Evolutionary conservation across 768 basidiomycete species (phyloP).

Genomic region (Lepiota venenata): DNA sequence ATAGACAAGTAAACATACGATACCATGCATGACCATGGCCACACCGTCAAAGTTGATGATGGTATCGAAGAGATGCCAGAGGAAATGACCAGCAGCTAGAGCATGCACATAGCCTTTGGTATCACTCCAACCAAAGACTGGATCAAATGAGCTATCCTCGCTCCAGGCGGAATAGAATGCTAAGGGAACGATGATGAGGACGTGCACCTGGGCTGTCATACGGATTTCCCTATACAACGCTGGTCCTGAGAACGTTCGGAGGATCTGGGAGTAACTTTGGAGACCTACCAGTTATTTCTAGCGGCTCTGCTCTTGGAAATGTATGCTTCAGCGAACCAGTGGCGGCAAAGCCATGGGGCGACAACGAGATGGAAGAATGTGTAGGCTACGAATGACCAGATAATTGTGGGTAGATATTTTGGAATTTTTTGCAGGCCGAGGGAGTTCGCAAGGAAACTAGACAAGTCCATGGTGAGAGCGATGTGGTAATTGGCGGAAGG

Average conservation of each 20-base stretch:
- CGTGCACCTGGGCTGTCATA: conserved; percentile 71
- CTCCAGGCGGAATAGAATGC: too few relatives aligned
- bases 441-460: too few relatives aligned
- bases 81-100: conserved; percentile 73
- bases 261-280: too few relatives aligned
- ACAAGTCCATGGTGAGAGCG: too few relatives aligned
- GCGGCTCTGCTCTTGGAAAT: conserved; percentile 41
- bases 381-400: too few relatives aligned
- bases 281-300: conserved; percentile 58
- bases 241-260: conserved; percentile 13
- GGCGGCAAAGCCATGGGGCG: too few relatives aligned
- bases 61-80: conserved; percentile 82
- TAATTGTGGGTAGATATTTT: too few relatives aligned
- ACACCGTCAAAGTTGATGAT: conserved; percentile 63
- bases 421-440: too few relatives aligned
- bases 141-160: conserved; percentile 49
- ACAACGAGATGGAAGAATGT: too few relatives aligned
- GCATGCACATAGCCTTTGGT: conserved; percentile 56
- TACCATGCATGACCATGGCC: conserved; percentile 79
- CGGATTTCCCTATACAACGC: conserved; percentile 54
- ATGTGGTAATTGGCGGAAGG: not conserved
- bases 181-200: conserved; percentile 62
- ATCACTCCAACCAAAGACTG: conserved; percentile 74
- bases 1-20: conserved; percentile 65
- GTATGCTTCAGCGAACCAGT: conserved; percentile 50